Conservation (phyloP, 495 filamentous ascomycete species). For the Podospora pseudoanserina region DNA sequence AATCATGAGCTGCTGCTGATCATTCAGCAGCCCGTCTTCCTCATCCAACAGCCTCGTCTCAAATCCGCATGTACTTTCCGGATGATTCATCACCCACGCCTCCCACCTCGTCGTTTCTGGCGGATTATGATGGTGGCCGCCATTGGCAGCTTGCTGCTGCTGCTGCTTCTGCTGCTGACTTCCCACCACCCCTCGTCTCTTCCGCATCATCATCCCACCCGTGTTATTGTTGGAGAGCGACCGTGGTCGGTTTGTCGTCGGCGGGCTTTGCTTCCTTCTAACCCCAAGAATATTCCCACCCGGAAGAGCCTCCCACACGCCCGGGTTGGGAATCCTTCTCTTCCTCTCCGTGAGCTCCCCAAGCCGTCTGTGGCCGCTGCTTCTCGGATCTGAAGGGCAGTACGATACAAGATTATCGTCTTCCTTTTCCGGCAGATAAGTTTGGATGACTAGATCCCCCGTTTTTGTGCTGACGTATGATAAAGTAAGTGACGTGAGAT, state of each 20-base stretch:
- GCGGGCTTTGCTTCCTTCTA: constrained; percentile 21
- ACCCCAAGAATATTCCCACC: constrained; percentile 50
- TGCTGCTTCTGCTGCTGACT: background rate
- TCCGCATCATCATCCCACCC: too few relatives aligned
- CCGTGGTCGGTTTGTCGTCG: constrained; percentile 10
- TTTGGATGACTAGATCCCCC: constrained; percentile 53
- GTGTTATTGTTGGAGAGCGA: background rate
- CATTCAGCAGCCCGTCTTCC: constrained; percentile 19
- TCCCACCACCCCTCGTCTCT: constrained; percentile 13
- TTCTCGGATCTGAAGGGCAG: constrained; percentile 21
- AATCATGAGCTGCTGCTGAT: constrained; percentile 51
- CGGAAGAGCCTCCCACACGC: constrained; percentile 45
- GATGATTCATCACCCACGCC: constrained; percentile 58
- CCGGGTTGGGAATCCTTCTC: constrained; percentile 44
- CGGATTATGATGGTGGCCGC: too few relatives aligned
- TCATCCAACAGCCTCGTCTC: constrained; percentile 38
- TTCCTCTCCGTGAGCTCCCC: constrained; percentile 35
- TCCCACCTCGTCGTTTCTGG: constrained; percentile 50
- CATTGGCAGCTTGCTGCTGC: background rate
- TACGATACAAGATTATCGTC: constrained; percentile 42
- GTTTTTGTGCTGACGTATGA: constrained; percentile 52
- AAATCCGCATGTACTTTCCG: constrained; percentile 34
- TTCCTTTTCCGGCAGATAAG: constrained; percentile 48
- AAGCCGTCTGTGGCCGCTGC: constrained; percentile 36
- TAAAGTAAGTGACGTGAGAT: constrained; percentile 50